Conservation (phyloP, 1,284 basidiomycete genomes). For the Marasmius tenuissimus region DNA sequence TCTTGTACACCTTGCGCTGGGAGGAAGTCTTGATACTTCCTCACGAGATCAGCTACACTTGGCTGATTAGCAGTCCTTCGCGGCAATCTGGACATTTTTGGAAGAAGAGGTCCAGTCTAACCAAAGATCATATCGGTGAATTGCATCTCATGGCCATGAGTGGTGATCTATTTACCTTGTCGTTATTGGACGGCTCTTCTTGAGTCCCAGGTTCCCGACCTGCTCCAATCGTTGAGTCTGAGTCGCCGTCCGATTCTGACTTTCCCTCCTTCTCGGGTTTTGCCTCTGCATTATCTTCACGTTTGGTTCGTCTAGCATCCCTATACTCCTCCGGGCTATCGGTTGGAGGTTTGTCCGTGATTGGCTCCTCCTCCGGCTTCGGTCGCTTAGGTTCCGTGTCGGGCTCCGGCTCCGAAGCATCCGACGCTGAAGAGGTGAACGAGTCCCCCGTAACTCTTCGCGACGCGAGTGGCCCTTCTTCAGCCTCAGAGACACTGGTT, state of each 20-base stretch:
- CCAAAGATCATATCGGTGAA: not conserved
- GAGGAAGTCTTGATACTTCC: constrained; percentile 77
- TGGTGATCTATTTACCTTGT: not conserved
- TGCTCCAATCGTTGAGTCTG: constrained; percentile 17
- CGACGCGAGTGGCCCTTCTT: constrained; percentile 53
- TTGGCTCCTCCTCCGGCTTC: constrained; percentile 18
- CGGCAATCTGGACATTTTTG: constrained; percentile 66
- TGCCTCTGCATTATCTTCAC: not conserved
- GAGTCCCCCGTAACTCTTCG: constrained; percentile 55
- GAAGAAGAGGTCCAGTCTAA: constrained; percentile 11
- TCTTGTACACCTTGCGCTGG: constrained; percentile 72
- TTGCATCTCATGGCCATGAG: not conserved
- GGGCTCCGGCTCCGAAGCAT: constrained; percentile 50
- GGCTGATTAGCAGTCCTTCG: constrained; percentile 57
- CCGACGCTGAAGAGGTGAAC: constrained; percentile 59
- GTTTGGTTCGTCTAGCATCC: constrained; percentile 5
- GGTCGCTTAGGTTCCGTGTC: constrained; percentile 31
- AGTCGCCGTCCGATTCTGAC: constrained; percentile 14
- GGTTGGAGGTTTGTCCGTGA: not conserved
- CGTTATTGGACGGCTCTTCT: not conserved
- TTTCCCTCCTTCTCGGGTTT: constrained; percentile 1
- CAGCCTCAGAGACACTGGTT: constrained; percentile 76
- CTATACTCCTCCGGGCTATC: not conserved
- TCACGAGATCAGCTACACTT: constrained; percentile 84
- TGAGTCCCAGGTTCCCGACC: constrained; percentile 4